Evolutionary conservation across 192 early-diverging fungal species (phyloP).

Genomic region (Pecoramyces ruminantium): DNA sequence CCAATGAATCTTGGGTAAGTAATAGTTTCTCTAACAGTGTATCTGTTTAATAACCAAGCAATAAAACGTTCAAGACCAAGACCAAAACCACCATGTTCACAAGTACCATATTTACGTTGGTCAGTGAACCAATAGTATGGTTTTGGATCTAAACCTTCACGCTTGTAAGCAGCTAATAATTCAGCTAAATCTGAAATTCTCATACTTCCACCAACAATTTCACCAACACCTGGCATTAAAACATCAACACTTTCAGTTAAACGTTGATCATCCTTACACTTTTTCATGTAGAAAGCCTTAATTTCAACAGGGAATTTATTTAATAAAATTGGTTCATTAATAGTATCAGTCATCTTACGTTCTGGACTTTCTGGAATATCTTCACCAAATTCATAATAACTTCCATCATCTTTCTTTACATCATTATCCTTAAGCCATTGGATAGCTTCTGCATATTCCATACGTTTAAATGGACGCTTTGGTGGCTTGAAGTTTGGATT

Average conservation of each 20-base stretch:
- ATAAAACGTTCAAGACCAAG: constrained; percentile 93
- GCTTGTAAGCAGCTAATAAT: constrained; percentile 63
- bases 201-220: constrained; percentile 98
- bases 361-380: constrained; percentile 98
- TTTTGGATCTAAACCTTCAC: constrained; percentile 77
- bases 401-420: constrained; percentile 74
- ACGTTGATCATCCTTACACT: constrained; percentile 56
- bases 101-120: constrained; percentile 95
- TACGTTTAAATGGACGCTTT: constrained; percentile 74
- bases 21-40: constrained; percentile 75
- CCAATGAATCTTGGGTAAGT: constrained; percentile 86
- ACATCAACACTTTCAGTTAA: constrained; percentile 96
- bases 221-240: constrained; percentile 94
- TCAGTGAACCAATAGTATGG: constrained; percentile 99
- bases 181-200: constrained; percentile 75
- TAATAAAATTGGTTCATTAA: constrained; percentile 84
- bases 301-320: constrained; percentile 93
- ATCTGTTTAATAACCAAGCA: constrained; percentile 86
- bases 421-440: constrained; percentile 78
- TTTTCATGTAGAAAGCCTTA: constrained; percentile 99
- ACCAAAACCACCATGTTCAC: constrained; percentile 93
- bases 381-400: constrained; percentile 88
- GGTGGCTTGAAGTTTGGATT: constrained; percentile 79
- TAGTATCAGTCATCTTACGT: constrained; percentile 96
- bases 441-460: constrained; percentile 94